Evolutionary conservation across 352 stramenopile species (phyloP).

Genomic region (Globisporangium spinosum): DNA sequence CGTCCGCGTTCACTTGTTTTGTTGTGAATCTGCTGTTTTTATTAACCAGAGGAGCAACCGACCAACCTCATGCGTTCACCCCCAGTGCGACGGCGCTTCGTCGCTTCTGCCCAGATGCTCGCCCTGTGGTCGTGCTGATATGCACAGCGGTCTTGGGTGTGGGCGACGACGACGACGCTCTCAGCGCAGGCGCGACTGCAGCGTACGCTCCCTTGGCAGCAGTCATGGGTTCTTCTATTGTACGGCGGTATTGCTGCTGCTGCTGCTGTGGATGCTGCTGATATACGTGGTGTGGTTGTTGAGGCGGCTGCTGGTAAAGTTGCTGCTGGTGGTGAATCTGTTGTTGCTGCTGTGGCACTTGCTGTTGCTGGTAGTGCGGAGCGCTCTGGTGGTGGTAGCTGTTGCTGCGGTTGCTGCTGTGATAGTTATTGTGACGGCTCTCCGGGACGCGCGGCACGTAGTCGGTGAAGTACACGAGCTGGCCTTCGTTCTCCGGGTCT

Average conservation of each 20-base stretch:
- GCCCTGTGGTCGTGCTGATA: constrained; percentile 31
- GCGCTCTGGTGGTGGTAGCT: constrained; percentile 26
- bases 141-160: constrained; percentile 29
- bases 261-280: constrained; percentile 12
- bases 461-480: constrained; percentile 80
- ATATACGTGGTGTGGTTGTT: constrained; percentile 8
- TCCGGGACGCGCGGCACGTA: constrained; percentile 36
- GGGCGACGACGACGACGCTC: constrained; percentile 12
- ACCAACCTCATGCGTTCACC: constrained; percentile 64
- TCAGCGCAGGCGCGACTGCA: background rate
- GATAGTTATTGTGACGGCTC: constrained; percentile 2
- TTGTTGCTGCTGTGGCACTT: background rate
- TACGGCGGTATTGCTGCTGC: constrained; percentile 25
- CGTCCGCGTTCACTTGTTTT: background rate
- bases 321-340: constrained; percentile 12
- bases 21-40: constrained; percentile 16
- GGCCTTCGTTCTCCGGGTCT: constrained; percentile 55
- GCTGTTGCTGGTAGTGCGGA: constrained; percentile 25
- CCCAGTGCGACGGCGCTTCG: constrained; percentile 73
- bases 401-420: constrained; percentile 14
- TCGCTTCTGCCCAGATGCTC: constrained; percentile 71
- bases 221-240: constrained; percentile 35
- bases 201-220: constrained; percentile 15
- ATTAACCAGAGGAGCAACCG: constrained; percentile 8
- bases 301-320: constrained; percentile 6